Evolutionary conservation across 225 moss, liverwort and hornwort species (phyloP), one percentile per base, ranked within the genome.

Genomic region (Physcomitrellopsis africana): DNA sequence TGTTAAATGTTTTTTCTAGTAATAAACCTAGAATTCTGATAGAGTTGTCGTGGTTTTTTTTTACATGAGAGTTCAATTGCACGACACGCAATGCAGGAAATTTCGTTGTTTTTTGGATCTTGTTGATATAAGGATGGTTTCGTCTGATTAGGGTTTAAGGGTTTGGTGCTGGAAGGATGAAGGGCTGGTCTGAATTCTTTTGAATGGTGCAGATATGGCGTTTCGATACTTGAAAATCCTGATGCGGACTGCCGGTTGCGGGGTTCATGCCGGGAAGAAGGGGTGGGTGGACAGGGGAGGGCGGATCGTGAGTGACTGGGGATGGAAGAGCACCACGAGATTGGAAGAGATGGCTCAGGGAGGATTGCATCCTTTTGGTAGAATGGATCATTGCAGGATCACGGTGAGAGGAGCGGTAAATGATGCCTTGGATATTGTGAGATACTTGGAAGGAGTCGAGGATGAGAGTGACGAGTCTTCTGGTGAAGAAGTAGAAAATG

Each of bases 391-490:
- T 47, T 60, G 16, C 17, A 62, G 43, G 46, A 68, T 70, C 1
- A 43, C 43, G 67, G 58, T 67, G 51, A 77, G 84, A 61, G 77
- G 22, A 59, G 70, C 70, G 51, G 70, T 77, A 1, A 79, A 63
- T 67, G 74, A 84, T 47, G 81, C 79, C 27, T 63, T 87, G 67
- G 79, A 81, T 51, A 84, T 87, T 14, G 84, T 87, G 67, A 52
- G 78, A n/a, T 87, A 79, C 48, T 63, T 87, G 67, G 81, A 80
- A 9, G 87, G 84, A 49, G 67, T 29, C 0, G 76, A 75, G 22
- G 74, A 87, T 10, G 79, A 74, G 74, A 77, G 23, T 55, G 73
- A 76, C 42, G 79, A 68, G 55, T n/a, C 9, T 51, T 1, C 59
- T 53, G 66, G 61, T 49, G 54, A 26, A 29, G 52, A 17, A 2